Conservation (phyloP, 2,329 filamentous ascomycete genomes). For the Macrophomina tecta region DNA sequence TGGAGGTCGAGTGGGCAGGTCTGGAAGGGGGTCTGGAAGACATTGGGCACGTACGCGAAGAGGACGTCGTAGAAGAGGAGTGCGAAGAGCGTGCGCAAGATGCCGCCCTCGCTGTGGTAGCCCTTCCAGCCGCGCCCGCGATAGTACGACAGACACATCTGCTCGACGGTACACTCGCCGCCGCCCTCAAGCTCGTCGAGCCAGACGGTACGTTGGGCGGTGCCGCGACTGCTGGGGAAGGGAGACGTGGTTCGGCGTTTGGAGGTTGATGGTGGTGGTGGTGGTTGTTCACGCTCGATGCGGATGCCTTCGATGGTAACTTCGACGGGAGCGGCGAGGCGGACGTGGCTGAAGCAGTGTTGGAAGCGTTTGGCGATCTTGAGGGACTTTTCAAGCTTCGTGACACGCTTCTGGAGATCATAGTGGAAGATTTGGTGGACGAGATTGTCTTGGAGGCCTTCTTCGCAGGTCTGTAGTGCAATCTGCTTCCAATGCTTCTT, state of each 20-base stretch:
- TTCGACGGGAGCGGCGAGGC: slow-evolving; percentile 75
- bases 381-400: slow-evolving; percentile 84
- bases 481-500: slow-evolving; percentile 83
- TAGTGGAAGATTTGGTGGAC: slow-evolving; percentile 94
- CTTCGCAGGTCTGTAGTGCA: slow-evolving; percentile 81
- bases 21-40: slow-evolving; percentile 95
- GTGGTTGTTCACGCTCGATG: slow-evolving; percentile 63
- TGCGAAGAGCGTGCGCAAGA: slow-evolving; percentile 81
- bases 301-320: slow-evolving; percentile 79
- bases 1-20: slow-evolving; percentile 91
- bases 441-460: slow-evolving; percentile 82
- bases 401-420: slow-evolving; percentile 91
- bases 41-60: slow-evolving; percentile 92
- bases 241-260: slow-evolving; percentile 30
- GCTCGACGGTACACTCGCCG: slow-evolving; percentile 85
- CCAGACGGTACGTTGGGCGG: slow-evolving; percentile 81
- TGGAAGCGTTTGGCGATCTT: slow-evolving; percentile 84
- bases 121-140: slow-evolving; percentile 87
- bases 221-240: slow-evolving; percentile 34
- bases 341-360: slow-evolving; percentile 90
- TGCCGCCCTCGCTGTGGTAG: slow-evolving; percentile 90
- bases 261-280: slow-evolving; percentile 38
- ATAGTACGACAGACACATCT: slow-evolving; percentile 91
- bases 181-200: slow-evolving; percentile 68
- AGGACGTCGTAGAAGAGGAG: slow-evolving; percentile 94